phyloP scores from a whole-genome alignment of 176 grass and related monocot species.

The sorghum (Sorghum bicolor) region DNA sequence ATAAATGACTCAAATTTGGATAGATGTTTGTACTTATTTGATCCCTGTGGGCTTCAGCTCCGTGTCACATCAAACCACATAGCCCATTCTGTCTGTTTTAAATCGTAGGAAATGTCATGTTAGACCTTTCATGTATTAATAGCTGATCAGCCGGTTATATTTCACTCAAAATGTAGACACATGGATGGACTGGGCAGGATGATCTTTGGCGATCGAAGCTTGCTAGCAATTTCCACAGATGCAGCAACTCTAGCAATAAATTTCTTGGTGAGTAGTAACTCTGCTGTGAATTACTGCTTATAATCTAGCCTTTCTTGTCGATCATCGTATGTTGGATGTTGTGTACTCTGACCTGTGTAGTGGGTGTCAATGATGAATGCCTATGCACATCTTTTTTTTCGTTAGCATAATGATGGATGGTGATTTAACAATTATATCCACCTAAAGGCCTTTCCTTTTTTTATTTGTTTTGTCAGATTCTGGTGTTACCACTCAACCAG shows the following conservation, averaged over 20 bases:
- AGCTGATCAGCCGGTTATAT: conserved; percentile 7
- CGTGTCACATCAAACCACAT: neutral
- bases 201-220: conserved; percentile 71
- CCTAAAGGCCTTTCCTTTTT: conserved; percentile 17
- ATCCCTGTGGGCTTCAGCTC: neutral
- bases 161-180: conserved; percentile 39
- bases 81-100: neutral
- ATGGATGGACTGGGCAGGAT: conserved; percentile 4
- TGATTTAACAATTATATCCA: neutral
- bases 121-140: neutral
- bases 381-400: neutral
- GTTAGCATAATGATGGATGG: neutral
- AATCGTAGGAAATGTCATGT: neutral
- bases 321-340: neutral
- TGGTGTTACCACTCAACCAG: conserved; percentile 35
- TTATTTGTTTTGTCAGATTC: conserved; percentile 44
- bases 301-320: neutral
- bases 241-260: conserved; percentile 66
- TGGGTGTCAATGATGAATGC: conserved; percentile 3
- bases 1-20: neutral
- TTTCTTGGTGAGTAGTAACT: conserved; percentile 44
- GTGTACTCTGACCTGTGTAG: neutral
- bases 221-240: conserved; percentile 60
- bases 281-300: neutral
- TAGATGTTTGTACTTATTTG: neutral